These are phyloP conservation scores for Plasmodium berghei DNA, from an alignment of 169 alveolate species.

Conservation along the genomic window DNA sequence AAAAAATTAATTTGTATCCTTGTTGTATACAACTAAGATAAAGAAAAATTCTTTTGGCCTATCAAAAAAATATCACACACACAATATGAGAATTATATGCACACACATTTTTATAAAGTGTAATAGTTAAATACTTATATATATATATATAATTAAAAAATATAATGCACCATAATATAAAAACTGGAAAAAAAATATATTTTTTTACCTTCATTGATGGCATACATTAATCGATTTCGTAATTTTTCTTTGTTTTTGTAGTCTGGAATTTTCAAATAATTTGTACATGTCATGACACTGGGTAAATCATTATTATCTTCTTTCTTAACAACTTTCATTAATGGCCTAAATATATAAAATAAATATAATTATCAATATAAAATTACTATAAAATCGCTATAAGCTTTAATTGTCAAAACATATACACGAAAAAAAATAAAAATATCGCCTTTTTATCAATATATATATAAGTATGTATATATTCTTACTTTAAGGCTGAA, in stretches of 20 bases:
- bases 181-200: conserved; percentile 74
- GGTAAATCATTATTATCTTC: conserved; percentile 88
- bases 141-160: neutral
- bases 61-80: conserved; percentile 8
- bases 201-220: conserved; percentile 93
- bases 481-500: conserved; percentile 90
- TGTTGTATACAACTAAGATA: conserved; percentile 38
- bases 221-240: conserved; percentile 87
- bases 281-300: conserved; percentile 96
- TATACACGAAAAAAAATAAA: too few relatives aligned
- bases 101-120: conserved; percentile 16
- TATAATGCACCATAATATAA: conserved; percentile 41
- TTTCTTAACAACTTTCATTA: conserved; percentile 90
- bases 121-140: neutral
- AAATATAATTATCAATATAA: neutral
- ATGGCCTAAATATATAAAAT: conserved; percentile 78
- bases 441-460: conserved; percentile 1
- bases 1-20: conserved; percentile 2
- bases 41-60: conserved; percentile 74
- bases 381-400: neutral
- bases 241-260: conserved; percentile 90
- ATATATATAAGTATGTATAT: conserved; percentile 78
- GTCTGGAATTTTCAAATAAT: conserved; percentile 94
- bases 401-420: conserved; percentile 1
- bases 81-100: neutral